Evolutionary conservation across 768 basidiomycete genomes (phyloP).

Genomic region (Leccinum aurantiacum): DNA sequence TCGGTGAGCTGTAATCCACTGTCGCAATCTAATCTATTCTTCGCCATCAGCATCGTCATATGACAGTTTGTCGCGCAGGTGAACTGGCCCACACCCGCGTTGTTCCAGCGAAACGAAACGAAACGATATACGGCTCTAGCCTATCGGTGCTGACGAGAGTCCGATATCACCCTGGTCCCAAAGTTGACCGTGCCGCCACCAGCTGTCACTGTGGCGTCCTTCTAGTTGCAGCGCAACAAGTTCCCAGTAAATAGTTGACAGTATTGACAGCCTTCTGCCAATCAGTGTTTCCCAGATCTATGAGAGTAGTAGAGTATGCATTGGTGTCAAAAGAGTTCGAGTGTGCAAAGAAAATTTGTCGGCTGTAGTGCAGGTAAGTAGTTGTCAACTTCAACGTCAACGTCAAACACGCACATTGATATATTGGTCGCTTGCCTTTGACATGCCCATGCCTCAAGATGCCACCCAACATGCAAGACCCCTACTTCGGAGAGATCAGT

Average conservation of each 20-base stretch:
- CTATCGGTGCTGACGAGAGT: no score
- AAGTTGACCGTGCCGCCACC: neutral
- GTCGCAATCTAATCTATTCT: no score
- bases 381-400: neutral
- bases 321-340: neutral
- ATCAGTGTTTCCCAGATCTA: neutral
- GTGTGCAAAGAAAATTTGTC: neutral
- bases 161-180: neutral
- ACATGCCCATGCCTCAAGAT: neutral
- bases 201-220: neutral
- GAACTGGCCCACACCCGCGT: no score
- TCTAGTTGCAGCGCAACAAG: neutral
- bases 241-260: neutral
- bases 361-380: neutral
- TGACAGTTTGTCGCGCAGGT: no score
- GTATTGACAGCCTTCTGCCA: neutral
- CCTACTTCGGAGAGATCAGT: no score
- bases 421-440: neutral
- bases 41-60: no score
- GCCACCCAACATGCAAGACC: neutral
- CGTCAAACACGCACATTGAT: neutral
- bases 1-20: neutral
- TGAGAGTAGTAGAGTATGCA: neutral
- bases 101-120: no score
- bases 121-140: no score